Evolutionary conservation across 106 monocot species (phyloP).

Genomic region (Vanilla planifolia): DNA sequence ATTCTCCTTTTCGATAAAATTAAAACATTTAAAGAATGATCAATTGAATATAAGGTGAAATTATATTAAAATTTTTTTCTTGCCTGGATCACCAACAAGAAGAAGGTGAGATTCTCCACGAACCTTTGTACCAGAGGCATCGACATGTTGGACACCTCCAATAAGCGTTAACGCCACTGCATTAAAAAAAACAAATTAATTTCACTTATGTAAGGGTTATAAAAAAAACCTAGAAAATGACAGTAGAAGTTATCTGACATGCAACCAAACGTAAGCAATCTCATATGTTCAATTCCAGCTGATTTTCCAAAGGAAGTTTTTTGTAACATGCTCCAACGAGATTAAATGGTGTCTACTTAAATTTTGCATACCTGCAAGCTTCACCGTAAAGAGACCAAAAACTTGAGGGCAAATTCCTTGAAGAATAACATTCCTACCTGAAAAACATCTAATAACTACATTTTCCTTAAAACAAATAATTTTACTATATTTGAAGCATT

Average conservation of each 20-base stretch:
- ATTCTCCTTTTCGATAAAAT: too few relatives aligned
- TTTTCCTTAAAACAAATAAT: too few relatives aligned
- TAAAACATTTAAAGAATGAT: background rate
- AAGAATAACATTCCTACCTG: slow-evolving; percentile 90
- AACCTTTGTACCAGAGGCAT: slow-evolving; percentile 90
- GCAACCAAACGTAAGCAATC: background rate
- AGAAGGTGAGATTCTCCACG: slow-evolving; percentile 98
- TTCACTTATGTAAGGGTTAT: background rate
- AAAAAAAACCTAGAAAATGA: background rate
- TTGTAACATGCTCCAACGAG: background rate
- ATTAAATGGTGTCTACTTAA: background rate
- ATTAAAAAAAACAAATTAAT: background rate
- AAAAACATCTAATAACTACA: too few relatives aligned
- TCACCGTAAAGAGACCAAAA: slow-evolving; percentile 97
- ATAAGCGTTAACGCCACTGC: slow-evolving; percentile 92
- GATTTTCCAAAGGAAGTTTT: background rate
- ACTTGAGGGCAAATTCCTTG: slow-evolving; percentile 94
- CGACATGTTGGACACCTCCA: slow-evolving; percentile 94
- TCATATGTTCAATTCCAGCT: background rate
- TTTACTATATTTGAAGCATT: too few relatives aligned
- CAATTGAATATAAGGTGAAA: background rate
- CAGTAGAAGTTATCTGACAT: background rate
- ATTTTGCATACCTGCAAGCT: slow-evolving; percentile 64
- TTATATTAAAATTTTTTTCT: background rate
- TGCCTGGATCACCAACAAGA: slow-evolving; percentile 98